Base-by-base conservation (phyloP, 148 eudicot species). In the Limonium bicolor region DNA sequence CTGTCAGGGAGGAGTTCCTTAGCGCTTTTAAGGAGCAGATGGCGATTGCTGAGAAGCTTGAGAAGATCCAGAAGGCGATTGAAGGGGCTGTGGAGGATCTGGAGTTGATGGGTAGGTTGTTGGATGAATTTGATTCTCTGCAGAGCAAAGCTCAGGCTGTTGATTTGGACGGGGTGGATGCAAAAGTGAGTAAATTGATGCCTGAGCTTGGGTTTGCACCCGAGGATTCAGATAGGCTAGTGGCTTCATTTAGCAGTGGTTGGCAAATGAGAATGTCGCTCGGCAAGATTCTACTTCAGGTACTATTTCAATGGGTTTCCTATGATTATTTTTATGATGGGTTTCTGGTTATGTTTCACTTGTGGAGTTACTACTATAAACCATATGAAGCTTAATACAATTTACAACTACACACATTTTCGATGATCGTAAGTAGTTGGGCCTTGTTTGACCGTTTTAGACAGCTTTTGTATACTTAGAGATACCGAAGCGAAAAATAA, bases 191-290 rank as follows among this genome's bases (percentile, higher is more conserved):
- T 54, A 90, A 78, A 74, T 50, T 90, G 72, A 68, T 90, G 87
- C 82, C 99, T 7, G 95, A 81, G 46, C 84, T 90, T 6, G 99
- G 99, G 47, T 90, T 90, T 67, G 37, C 62, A 1, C 50, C 69
- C 0, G 99, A 85, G 78, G 99, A 90, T 67, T 57, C 78, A 0
- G 99, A 90, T 67, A 78, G 95, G 69, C 51, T 85, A 16, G 99
- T 90, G 54, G 95, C 95, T 1, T 90, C 99, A 1, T 90, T 85
- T 63, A 85, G 99, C 64, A 60, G 99, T 47, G 99, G 99, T 25
- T 85, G 99, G 99, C 99, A 90, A 61, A 90, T 90, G 95, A 90
- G 99, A 64, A 90, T 90, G 88, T 85, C 95, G 0, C 85, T 90
- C 30, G 99, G 99, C 51, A 90, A 90, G 74, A 84, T 85, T 38